These are phyloP conservation scores for Hibiscus trionum DNA, from an alignment of 345 rosid species.

Conservation along the genomic window DNA sequence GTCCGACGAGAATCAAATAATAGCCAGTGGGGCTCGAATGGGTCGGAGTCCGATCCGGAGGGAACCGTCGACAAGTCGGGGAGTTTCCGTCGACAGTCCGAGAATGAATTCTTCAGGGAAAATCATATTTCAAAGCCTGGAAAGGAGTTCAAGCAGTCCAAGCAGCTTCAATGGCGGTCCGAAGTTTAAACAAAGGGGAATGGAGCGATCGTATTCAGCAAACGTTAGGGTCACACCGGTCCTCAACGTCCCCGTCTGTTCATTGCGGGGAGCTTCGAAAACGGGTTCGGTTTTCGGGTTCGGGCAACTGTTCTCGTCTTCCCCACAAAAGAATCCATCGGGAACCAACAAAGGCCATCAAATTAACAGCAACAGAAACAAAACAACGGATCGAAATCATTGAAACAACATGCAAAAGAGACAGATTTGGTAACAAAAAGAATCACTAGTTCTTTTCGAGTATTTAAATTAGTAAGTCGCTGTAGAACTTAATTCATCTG, in stretches of 20 bases:
- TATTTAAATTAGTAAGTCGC: background rate
- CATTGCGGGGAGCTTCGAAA: constrained; percentile 50
- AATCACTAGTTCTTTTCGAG: background rate
- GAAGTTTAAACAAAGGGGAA: constrained; percentile 61
- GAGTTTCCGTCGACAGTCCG: constrained; percentile 80
- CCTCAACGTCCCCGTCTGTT: constrained; percentile 64
- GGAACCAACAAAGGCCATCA: constrained; percentile 20
- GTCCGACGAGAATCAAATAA: constrained; percentile 12
- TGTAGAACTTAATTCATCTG: background rate
- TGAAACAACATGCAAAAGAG: background rate
- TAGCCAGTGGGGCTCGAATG: constrained; percentile 18
- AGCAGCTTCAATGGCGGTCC: constrained; percentile 91
- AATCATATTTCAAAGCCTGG: constrained; percentile 80
- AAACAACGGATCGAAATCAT: constrained; percentile 20
- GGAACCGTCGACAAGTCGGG: constrained; percentile 43
- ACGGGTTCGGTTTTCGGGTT: constrained; percentile 45
- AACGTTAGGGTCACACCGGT: constrained; percentile 63
- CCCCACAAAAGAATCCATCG: constrained; percentile 35
- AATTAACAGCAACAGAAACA: constrained; percentile 21
- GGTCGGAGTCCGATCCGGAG: constrained; percentile 62
- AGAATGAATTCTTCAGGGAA: constrained; percentile 92
- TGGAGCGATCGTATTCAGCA: constrained; percentile 90
- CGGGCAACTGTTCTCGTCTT: constrained; percentile 49
- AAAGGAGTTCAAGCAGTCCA: constrained; percentile 95
- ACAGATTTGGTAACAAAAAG: constrained; percentile 13